phyloP scores from a whole-genome alignment of 129 eudicot species.

The Chrysanthemum seticuspe region DNA sequence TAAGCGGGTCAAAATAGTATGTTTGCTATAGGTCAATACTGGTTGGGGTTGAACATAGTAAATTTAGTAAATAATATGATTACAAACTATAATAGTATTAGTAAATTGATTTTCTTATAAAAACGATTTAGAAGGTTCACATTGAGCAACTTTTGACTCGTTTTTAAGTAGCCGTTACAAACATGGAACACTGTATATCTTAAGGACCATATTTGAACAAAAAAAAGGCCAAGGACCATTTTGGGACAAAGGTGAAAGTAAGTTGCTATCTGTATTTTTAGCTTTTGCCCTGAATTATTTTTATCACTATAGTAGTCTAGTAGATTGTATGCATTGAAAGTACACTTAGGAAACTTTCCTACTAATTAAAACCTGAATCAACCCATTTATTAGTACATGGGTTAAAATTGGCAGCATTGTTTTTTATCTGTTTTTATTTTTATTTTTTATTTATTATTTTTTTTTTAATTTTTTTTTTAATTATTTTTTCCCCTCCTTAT shows the following conservation, averaged over 20 bases:
- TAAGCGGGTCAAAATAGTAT: no score
- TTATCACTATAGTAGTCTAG: neutral
- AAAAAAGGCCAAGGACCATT: no score
- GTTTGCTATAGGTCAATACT: neutral
- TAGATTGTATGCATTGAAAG: neutral
- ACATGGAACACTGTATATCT: no score
- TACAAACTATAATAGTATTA: neutral
- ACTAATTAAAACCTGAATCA: neutral
- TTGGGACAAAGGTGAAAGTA: no score
- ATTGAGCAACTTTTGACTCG: no score
- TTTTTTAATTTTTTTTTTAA: no score
- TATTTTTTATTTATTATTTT: no score
- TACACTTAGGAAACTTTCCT: neutral
- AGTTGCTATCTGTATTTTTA: no score
- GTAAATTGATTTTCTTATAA: neutral
- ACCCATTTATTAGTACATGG: conserved; percentile 2
- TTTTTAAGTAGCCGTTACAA: no score
- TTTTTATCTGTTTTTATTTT: neutral
- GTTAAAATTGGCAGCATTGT: neutral
- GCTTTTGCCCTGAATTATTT: no score
- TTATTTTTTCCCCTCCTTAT: neutral
- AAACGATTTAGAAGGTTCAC: no score
- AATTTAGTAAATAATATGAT: neutral
- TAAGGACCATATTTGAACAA: no score
- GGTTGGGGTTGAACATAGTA: neutral